Base-by-base conservation (phyloP, 2,329 filamentous ascomycete species). In the Curvularia eragrostidis region DNA sequence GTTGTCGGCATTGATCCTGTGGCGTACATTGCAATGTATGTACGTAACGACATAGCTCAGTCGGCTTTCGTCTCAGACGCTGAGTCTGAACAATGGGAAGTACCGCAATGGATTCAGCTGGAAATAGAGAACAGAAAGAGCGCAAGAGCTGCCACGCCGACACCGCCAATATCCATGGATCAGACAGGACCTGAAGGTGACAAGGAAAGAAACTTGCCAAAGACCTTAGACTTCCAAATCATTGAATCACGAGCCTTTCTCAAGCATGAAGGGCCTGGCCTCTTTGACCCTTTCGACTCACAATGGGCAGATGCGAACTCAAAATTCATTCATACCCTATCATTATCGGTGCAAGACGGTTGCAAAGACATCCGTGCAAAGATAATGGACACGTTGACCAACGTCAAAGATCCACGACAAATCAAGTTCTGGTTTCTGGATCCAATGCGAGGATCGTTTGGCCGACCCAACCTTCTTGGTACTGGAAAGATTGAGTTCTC, bases 11-110 rank as follows among this genome's bases (percentile, higher is more conserved):
- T 80, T 19, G 79, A 83, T 50, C 75, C 83, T 24, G 75, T 85
- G 10, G 83, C 83, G 19, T 85, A 86, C 61, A 77, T 85, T 54
- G 83, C 76, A 13, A 79, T 86, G 72, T 87, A 87, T 64, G 76
- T 87, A 19, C 83, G 83, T 44, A 78, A 79, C 30, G 82, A 84
- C 62, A 69, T 81, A 34, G 70, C 80, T 2, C 59, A 70, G 1
- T 56, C 64, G 3, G 64, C 70, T 1, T 75, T 79, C 56, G 74
- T 80, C 3, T 77, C 78, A 38, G 65, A 81, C 13, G 73, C 79
- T 19, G 78, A 79, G 5, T 80, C 80, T 41, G 80, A 79, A 56
- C 64, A 59, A 18, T 85, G 83, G 82, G 68, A 81, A 12, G 75
- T 80, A 5, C 74, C 82, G 0, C 65, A 76, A 3, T 76, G 78